These are phyloP conservation scores for Oropetium thomaeum DNA, from an alignment of 176 grass and related monocot species.

Conservation along the genomic window DNA sequence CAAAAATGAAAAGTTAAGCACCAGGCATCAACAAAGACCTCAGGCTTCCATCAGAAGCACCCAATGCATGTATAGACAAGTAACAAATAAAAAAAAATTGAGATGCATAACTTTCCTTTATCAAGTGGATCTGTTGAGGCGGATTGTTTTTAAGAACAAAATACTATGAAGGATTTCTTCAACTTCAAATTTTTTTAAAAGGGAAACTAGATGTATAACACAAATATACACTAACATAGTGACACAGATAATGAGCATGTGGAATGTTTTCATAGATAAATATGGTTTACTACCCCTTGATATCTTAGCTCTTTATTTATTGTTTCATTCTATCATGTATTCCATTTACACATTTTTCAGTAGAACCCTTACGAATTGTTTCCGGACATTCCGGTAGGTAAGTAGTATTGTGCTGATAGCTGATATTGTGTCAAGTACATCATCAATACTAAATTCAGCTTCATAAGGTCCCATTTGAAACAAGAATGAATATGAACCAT, in stretches of 20 bases:
- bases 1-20: slow-evolving; percentile 27
- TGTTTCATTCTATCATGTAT: background rate
- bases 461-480: slow-evolving; percentile 13
- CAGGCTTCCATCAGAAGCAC: slow-evolving; percentile 25
- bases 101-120: background rate
- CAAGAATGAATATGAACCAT: background rate
- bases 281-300: background rate
- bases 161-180: slow-evolving; percentile 4
- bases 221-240: background rate
- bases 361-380: background rate
- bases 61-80: background rate
- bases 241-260: background rate
- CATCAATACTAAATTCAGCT: slow-evolving; percentile 8
- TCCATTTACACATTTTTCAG: background rate
- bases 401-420: too few relatives aligned
- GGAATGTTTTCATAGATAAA: background rate
- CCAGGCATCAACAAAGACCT: slow-evolving; percentile 15
- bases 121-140: background rate
- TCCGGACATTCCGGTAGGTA: too few relatives aligned
- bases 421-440: background rate
- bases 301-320: background rate
- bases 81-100: too few relatives aligned
- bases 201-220: background rate
- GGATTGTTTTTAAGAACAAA: background rate
- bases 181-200: background rate